Evolutionary conservation across 2,329 filamentous ascomycete species (phyloP).

Genomic region (Talaromyces verruculosus): DNA sequence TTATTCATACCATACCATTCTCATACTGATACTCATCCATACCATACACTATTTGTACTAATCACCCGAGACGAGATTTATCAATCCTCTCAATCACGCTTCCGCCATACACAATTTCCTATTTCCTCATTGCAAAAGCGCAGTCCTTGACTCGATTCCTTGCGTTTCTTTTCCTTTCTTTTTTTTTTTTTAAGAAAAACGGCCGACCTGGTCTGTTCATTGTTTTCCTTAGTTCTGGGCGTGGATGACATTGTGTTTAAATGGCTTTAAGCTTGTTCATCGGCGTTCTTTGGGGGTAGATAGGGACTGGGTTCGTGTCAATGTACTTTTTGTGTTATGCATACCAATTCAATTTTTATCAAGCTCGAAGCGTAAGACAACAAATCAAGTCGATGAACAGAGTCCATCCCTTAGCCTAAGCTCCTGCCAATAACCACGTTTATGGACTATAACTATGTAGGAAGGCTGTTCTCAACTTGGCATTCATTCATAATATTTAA

Average conservation of each 20-base stretch:
- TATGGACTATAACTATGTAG: too few relatives aligned
- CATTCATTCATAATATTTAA: neutral
- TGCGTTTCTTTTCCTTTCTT: neutral
- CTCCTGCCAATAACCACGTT: too few relatives aligned
- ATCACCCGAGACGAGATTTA: neutral
- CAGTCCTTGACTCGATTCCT: neutral
- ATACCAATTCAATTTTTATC: neutral
- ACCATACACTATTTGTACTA: conserved; percentile 7
- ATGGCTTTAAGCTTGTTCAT: neutral
- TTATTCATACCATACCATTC: conserved; percentile 4
- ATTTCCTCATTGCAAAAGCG: neutral
- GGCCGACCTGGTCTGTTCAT: neutral
- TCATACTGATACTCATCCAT: neutral
- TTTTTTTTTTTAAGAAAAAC: too few relatives aligned
- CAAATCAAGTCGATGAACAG: too few relatives aligned
- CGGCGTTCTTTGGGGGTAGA: neutral
- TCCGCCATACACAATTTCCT: neutral
- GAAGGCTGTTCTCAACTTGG: too few relatives aligned
- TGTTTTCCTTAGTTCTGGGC: neutral
- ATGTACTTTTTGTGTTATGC: neutral
- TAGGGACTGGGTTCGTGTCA: neutral
- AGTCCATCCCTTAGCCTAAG: too few relatives aligned
- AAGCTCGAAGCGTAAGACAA: neutral
- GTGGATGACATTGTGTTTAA: neutral
- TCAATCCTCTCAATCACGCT: conserved; percentile 1